Evolutionary conservation across 208 protist species (phyloP).

Genomic region (Leptomonas seymouri): DNA sequence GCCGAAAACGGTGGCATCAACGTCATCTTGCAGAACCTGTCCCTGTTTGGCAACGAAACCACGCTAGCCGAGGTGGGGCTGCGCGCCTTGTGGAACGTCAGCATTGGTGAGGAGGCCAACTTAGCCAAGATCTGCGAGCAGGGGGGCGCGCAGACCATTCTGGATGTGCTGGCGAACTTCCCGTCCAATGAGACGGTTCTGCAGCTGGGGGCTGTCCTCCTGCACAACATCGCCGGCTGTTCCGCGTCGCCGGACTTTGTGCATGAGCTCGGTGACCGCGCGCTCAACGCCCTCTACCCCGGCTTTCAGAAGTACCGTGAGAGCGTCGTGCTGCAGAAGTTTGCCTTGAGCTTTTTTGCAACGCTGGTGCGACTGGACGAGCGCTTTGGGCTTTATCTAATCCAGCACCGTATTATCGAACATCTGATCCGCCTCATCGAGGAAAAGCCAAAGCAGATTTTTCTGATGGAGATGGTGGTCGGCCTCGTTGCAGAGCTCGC

Average conservation of each 20-base stretch:
- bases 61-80: conserved; percentile 54
- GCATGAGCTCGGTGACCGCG: conserved; percentile 39
- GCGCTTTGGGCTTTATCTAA: conserved; percentile 53
- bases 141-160: conserved; percentile 48
- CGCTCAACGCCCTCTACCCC: conserved; percentile 50
- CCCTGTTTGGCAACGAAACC: conserved; percentile 60
- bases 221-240: conserved; percentile 77
- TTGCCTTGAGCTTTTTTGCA: conserved; percentile 77
- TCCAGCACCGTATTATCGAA: conserved; percentile 53
- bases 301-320: conserved; percentile 59
- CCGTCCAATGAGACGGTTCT: conserved; percentile 60
- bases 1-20: conserved; percentile 58
- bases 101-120: conserved; percentile 53
- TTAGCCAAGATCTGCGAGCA: conserved; percentile 48
- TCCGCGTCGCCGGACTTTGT: conserved; percentile 39
- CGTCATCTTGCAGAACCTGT: conserved; percentile 63
- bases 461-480: conserved; percentile 85
- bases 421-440: conserved; percentile 66
- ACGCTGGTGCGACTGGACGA: conserved; percentile 48
- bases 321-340: conserved; percentile 83
- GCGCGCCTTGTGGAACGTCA: conserved; percentile 86
- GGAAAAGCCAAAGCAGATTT: conserved; percentile 63
- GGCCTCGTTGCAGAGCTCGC: conserved; percentile 69
- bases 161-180: conserved; percentile 68
- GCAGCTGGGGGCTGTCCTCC: conserved; percentile 70